Base-by-base conservation (phyloP, 2,329 filamentous ascomycete species). In the Curvularia sp. region DNA sequence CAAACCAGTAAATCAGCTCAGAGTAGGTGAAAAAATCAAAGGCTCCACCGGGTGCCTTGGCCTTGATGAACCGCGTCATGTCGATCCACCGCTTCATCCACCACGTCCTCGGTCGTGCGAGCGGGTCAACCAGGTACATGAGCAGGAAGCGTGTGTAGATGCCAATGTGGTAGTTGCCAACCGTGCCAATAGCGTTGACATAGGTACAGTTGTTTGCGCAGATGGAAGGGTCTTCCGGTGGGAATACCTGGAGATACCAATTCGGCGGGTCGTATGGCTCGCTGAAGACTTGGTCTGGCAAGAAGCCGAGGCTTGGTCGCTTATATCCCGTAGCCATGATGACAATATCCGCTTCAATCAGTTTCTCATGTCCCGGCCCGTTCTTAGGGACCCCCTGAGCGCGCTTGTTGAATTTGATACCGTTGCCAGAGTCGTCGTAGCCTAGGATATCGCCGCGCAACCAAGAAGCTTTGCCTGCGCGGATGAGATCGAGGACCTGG, bases 61-160 rank as follows among this genome's bases (percentile, higher is more conserved):
- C n/a, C n/a, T n/a, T n/a, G n/a, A n/a, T 80, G 3, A 87, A 75
- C 30, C 86, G 83, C 1, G 91, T 96, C 84, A 94, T 90, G 71
- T 93, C 90, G 68, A 96, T 93, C 92, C 92, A 96, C 24, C 87
- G 83, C 77, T 90, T 84, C 91, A 95, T 96, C 86, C 89, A 89
- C 63, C 84, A 86, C 5, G 88, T 82, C 2, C 83, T 85, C 0
- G 92, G 92, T 0, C 90, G 84, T 0, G 91, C 88, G 22, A 94
- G 79, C 0, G 91, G 91, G 69, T 96, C 92, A 13, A 89, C 83
- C 54, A 96, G 83, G 73, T 95, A 95, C 91, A 95, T 94, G 66
- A 96, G 85, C 6, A 96, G 80, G 62, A 96, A 89, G 5, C 92
- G 84, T 0, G 91, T 96, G 79, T 95, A 96, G 68, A 96, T 94